Base-by-base conservation (phyloP, 495 filamentous ascomycete genomes). In the Massariosphaeria phaeospora region DNA sequence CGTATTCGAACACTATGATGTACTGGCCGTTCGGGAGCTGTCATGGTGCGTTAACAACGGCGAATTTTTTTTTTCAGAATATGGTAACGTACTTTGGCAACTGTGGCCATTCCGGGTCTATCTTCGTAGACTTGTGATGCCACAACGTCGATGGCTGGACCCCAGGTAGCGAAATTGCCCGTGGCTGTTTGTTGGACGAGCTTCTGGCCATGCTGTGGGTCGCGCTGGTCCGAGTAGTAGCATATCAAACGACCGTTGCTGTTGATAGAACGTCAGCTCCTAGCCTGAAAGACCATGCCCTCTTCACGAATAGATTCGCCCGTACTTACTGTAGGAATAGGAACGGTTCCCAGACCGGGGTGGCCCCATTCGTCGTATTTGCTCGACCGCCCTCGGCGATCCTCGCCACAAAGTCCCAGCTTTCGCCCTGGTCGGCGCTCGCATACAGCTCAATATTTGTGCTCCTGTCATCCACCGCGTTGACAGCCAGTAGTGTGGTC, bases 301-400 rank as follows among this genome's bases (percentile, higher is more conserved):
- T n/a, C n/a, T n/a, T n/a, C n/a, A n/a, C n/a, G n/a, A n/a, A n/a
- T n/a, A n/a, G n/a, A n/a, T 15, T 6, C 7, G 15, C 1, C 1
- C 20, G 0, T n/a, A 47, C 55, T 4, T 52, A 53, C 48, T 74
- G 62, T 15, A 66, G 55, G 67, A 86, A 48, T 27, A 87, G 63
- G 62, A 82, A 85, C 0, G 84, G 84, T 67, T 88, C 84, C 84
- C 83, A 86, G 2, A 87, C 76, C 3, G 84, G 80, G 0, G 81
- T 82, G 30, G 75, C 43, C 2, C 81, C 83, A 66, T 85, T 84
- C 46, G 74, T 70, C 0, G 84, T 79, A 30, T 70, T 62, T 0
- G 81, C 78, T 41, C 70, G 70, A 11, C 83, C 84, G 11, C 84
- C 85, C 15, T 69, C 63, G 0, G 82, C 83, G 41, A 86, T 76